Conservation (phyloP, 768 basidiomycete species). For the Calocera viscosa region DNA sequence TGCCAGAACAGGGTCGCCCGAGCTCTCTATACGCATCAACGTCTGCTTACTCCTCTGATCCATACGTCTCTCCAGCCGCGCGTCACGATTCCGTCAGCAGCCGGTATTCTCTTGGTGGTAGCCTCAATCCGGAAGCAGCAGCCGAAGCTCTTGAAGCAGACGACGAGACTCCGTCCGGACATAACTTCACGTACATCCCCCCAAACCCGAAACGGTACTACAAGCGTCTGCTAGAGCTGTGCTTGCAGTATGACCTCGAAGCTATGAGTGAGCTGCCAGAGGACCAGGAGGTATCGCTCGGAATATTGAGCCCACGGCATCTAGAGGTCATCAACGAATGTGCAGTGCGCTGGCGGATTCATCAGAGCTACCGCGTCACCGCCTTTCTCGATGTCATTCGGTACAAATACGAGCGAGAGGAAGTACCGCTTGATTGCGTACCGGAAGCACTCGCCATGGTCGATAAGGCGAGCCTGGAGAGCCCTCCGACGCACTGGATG, state of each 20-base stretch:
- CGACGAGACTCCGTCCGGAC: slow-evolving; percentile 58
- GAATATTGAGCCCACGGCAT: slow-evolving; percentile 70
- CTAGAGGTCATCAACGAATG: slow-evolving; percentile 78
- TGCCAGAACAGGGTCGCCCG: slow-evolving; percentile 28
- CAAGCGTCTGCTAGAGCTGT: slow-evolving; percentile 67
- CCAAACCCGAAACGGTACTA: slow-evolving; percentile 78
- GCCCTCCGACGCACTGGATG: slow-evolving; percentile 64
- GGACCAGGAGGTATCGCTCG: slow-evolving; percentile 87
- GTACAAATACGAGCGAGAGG: slow-evolving; percentile 73
- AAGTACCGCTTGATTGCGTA: slow-evolving; percentile 89
- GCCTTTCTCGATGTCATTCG: slow-evolving; percentile 79
- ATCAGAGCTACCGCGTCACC: slow-evolving; percentile 59
- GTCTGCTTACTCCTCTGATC: background rate
- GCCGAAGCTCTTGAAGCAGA: slow-evolving; percentile 41
- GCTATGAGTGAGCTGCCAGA: slow-evolving; percentile 68
- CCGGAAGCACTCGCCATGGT: slow-evolving; percentile 75
- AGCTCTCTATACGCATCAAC: slow-evolving; percentile 36
- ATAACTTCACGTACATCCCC: slow-evolving; percentile 82
- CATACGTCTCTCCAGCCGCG: slow-evolving; percentile 23
- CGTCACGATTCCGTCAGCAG: slow-evolving; percentile 56
- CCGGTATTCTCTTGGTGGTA: slow-evolving; percentile 38
- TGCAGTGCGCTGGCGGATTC: slow-evolving; percentile 79
- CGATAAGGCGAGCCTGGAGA: slow-evolving; percentile 55
- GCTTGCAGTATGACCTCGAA: slow-evolving; percentile 74
- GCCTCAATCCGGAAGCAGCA: slow-evolving; percentile 26